Conservation (phyloP, 345 rosid species). For the Balakata baccata region DNA sequence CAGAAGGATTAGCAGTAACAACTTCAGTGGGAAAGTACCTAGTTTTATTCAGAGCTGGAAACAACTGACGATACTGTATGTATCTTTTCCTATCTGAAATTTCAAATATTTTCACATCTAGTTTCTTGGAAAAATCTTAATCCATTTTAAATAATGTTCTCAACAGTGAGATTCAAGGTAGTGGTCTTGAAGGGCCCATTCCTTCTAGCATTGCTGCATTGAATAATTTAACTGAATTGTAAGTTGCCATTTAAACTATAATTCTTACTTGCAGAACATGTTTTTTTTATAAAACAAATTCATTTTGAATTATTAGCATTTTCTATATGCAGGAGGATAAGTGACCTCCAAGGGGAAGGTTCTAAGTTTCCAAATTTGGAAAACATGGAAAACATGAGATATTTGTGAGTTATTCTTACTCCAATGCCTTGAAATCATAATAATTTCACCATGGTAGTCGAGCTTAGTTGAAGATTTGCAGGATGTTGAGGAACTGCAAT, state of each 20-base stretch:
- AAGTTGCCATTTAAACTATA: neutral
- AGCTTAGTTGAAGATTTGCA: neutral
- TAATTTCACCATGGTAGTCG: neutral
- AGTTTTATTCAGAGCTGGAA: conserved; percentile 14
- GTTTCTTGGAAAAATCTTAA: neutral
- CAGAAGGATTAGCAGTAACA: conserved; percentile 20
- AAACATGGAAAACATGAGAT: neutral
- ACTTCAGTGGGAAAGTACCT: conserved; percentile 17
- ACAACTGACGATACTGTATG: conserved; percentile 2
- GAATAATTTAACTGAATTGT: conserved; percentile 12
- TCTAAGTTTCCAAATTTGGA: neutral
- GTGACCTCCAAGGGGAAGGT: conserved; percentile 17
- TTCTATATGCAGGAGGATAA: conserved; percentile 15
- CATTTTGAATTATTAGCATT: neutral
- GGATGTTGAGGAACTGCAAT: conserved; percentile 21
- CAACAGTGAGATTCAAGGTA: conserved; percentile 19
- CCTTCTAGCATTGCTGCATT: conserved; percentile 10
- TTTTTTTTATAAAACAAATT: neutral
- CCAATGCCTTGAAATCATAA: neutral
- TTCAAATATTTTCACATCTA: neutral
- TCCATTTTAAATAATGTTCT: neutral
- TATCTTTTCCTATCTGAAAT: neutral
- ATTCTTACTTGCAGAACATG: neutral
- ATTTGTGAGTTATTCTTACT: conserved; percentile 12
- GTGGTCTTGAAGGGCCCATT: conserved; percentile 24